Conservation (phyloP, 1,139 yeast species). For the Yamadazyma triangularis region DNA sequence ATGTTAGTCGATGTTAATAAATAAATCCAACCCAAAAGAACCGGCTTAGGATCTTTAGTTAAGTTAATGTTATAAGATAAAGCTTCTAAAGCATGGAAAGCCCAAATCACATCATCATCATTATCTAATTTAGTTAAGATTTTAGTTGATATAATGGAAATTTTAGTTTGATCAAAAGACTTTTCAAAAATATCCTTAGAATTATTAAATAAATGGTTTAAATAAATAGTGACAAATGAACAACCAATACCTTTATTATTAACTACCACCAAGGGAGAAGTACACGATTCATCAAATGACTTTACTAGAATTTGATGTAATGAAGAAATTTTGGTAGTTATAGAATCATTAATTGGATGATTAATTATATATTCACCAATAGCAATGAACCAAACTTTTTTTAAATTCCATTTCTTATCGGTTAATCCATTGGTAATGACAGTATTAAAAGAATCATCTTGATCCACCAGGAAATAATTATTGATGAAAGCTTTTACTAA, state of each 20-base stretch:
- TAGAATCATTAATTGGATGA: conserved; percentile 6
- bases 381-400: conserved; percentile 64
- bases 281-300: conserved; percentile 39
- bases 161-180: conserved; percentile 29
- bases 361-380: conserved; percentile 30
- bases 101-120: conserved; percentile 49
- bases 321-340: conserved; percentile 17
- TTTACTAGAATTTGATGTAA: conserved; percentile 7
- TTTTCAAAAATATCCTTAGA: conserved; percentile 17
- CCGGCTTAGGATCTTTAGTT: conserved; percentile 9
- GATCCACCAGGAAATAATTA: conserved; percentile 27
- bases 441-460: conserved; percentile 15
- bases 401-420: conserved; percentile 60
- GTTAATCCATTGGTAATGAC: conserved; percentile 53
- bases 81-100: conserved; percentile 36
- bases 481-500: conserved; percentile 48
- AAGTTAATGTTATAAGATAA: conserved; percentile 1
- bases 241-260: conserved; percentile 46
- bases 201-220: conserved; percentile 7
- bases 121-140: conserved; percentile 46
- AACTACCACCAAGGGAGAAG: conserved; percentile 47
- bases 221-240: conserved; percentile 40
- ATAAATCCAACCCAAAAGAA: conserved; percentile 32
- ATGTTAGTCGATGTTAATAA: conserved; percentile 35
- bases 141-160: conserved; percentile 43